Conservation (phyloP, 2,329 filamentous ascomycete species). For the Aspergillus nomiae region DNA sequence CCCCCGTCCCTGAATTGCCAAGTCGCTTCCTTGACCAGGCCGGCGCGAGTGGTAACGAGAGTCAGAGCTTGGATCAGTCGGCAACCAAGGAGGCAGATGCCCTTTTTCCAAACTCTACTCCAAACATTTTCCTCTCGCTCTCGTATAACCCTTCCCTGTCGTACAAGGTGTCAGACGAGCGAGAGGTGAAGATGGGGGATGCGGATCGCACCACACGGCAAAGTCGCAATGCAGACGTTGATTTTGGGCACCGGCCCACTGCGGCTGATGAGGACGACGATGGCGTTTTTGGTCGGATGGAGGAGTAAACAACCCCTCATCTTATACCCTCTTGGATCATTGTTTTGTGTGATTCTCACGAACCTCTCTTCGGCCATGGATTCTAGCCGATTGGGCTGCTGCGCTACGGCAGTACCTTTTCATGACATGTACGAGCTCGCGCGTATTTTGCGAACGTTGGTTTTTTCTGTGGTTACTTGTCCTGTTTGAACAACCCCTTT, state of each 20-base stretch:
- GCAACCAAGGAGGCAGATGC: slow-evolving; percentile 28
- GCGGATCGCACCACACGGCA: slow-evolving; percentile 49
- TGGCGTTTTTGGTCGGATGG: slow-evolving; percentile 94
- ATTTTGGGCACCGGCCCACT: slow-evolving; percentile 44
- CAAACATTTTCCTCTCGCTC: slow-evolving; percentile 44
- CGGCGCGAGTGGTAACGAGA: slow-evolving; percentile 66
- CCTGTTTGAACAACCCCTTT: slow-evolving; percentile 23
- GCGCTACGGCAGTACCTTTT: slow-evolving; percentile 25
- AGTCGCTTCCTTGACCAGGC: slow-evolving; percentile 70
- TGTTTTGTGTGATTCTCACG: slow-evolving; percentile 1
- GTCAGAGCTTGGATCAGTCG: slow-evolving; percentile 52
- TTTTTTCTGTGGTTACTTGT: slow-evolving; percentile 28
- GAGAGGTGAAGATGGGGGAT: slow-evolving; percentile 70
- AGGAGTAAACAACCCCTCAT: slow-evolving; percentile 62
- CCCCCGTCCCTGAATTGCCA: slow-evolving; percentile 85
- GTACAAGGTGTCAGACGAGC: slow-evolving; percentile 52
- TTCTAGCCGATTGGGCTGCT: slow-evolving; percentile 12
- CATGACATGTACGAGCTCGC: slow-evolving; percentile 43
- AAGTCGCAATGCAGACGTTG: slow-evolving; percentile 38
- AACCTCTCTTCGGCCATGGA: slow-evolving; percentile 4
- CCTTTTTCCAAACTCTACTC: slow-evolving; percentile 39
- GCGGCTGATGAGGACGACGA: slow-evolving; percentile 89
- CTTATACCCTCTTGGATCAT: not conserved
- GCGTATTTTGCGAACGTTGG: slow-evolving; percentile 33
- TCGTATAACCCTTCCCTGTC: slow-evolving; percentile 48